A percentile compares a stretch with the other conserved stretches of the same genome.
Conservation (phyloP, 1,284 basidiomycete genomes). For the Ustilago vetiveriae region DNA sequence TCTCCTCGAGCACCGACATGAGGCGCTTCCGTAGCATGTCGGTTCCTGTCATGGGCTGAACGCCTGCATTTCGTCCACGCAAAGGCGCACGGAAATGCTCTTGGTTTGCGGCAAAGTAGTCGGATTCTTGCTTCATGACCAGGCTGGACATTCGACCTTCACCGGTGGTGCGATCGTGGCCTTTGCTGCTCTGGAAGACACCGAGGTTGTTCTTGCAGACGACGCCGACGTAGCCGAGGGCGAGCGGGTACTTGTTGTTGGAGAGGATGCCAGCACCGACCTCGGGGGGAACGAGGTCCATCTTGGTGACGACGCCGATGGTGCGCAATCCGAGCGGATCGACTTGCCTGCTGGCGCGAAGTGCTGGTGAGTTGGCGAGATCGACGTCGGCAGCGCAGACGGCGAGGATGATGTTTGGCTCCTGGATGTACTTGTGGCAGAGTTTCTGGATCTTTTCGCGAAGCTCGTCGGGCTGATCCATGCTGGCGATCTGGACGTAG, state of each 20-base stretch:
- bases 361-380: conserved; percentile 94
- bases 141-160: conserved; percentile 68
- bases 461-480: conserved; percentile 94
- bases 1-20: conserved; percentile 96
- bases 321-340: conserved; percentile 94
- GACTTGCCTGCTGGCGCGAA: conserved; percentile 89
- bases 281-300: conserved; percentile 91
- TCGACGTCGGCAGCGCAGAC: conserved; percentile 99
- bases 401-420: conserved; percentile 97
- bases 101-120: conserved; percentile 79
- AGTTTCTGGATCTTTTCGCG: conserved; percentile 89
- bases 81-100: conserved; percentile 75
- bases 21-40: conserved; percentile 85
- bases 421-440: conserved; percentile 95
- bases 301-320: conserved; percentile 98
- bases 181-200: conserved; percentile 45
- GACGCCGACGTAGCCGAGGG: conserved; percentile 97
- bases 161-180: conserved; percentile 46
- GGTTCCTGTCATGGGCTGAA: conserved; percentile 78
- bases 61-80: conserved; percentile 70
- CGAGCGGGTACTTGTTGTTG: conserved; percentile 94
- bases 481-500: conserved; percentile 91
- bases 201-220: conserved; percentile 72
- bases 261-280: conserved; percentile 82
- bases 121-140: conserved; percentile 78